These are phyloP conservation scores for Penicillium sclerotigenum DNA, from an alignment of 2,329 filamentous ascomycete genomes.

Conservation along the genomic window DNA sequence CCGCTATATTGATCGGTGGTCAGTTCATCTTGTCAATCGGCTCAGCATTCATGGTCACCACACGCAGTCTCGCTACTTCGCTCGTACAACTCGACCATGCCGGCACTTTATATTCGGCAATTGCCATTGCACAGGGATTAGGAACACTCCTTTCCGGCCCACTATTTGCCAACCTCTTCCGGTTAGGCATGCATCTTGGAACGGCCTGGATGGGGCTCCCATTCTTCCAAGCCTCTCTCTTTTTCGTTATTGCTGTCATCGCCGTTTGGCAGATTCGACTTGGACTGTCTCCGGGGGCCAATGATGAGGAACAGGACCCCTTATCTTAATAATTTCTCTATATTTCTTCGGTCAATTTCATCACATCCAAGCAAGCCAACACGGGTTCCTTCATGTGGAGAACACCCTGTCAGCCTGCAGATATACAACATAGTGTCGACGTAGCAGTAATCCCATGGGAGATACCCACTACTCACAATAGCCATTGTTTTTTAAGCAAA, in stretches of 20 bases:
- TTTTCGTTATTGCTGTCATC: conserved; percentile 16
- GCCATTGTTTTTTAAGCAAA: background rate
- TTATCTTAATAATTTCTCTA: conserved; percentile 5
- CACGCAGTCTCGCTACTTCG: conserved; percentile 27
- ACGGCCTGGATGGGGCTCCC: conserved; percentile 28
- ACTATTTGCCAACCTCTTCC: conserved; percentile 28
- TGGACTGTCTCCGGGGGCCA: background rate
- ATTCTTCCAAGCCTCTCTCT: conserved; percentile 23
- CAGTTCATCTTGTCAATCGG: conserved; percentile 27
- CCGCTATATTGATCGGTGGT: conserved; percentile 20
- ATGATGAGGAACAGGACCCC: conserved; percentile 11
- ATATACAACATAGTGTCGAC: background rate
- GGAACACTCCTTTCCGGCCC: conserved; percentile 27
- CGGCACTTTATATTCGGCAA: conserved; percentile 29
- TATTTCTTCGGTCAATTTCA: background rate
- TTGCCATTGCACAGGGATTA: conserved; percentile 22
- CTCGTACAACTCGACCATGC: conserved; percentile 27
- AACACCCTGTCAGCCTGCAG: background rate
- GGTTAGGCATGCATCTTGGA: conserved; percentile 26
- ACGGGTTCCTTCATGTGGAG: background rate
- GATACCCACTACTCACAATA: background rate
- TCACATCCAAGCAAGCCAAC: background rate
- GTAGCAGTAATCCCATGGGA: background rate
- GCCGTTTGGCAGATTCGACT: conserved; percentile 15
- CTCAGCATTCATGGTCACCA: conserved; percentile 20